Percentiles rank a stretch among this genome's conserved stretches.
These are phyloP conservation scores for Mallotus japonicus DNA, from an alignment of 441 rosid species.

Conservation along the genomic window DNA sequence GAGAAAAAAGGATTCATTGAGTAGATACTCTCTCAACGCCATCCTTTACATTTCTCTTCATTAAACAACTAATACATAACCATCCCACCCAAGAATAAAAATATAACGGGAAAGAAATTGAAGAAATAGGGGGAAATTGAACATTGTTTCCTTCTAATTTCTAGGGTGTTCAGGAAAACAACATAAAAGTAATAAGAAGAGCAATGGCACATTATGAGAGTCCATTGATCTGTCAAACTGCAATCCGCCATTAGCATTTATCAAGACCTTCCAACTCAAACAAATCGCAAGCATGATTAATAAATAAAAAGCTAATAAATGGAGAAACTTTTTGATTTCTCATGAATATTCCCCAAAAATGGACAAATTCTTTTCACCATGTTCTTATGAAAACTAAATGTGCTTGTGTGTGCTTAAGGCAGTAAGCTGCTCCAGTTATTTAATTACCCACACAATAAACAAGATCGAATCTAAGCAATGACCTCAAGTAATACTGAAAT, in stretches of 20 bases:
- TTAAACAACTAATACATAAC: not conserved
- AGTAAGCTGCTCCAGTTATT: not conserved
- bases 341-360: not conserved
- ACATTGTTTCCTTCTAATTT: not conserved
- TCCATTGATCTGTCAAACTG: not conserved
- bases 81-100: not conserved
- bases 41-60: not conserved
- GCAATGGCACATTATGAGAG: not conserved
- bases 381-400: not conserved
- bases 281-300: not conserved
- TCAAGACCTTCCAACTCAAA: not conserved
- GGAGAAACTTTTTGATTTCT: not conserved
- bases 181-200: not conserved
- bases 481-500: not conserved
- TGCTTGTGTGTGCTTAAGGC: too few species aligned
- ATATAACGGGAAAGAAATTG: too few species aligned
- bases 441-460: not conserved
- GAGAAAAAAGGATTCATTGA: too few species aligned
- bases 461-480: conserved; percentile 7
- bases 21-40: too few species aligned
- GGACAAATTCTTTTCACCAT: not conserved
- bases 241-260: not conserved
- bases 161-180: not conserved
- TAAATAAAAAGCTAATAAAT: not conserved
- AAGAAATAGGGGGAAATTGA: not conserved